Conservation (phyloP, 2,329 filamentous ascomycete genomes). For the Fusarium sp. region DNA sequence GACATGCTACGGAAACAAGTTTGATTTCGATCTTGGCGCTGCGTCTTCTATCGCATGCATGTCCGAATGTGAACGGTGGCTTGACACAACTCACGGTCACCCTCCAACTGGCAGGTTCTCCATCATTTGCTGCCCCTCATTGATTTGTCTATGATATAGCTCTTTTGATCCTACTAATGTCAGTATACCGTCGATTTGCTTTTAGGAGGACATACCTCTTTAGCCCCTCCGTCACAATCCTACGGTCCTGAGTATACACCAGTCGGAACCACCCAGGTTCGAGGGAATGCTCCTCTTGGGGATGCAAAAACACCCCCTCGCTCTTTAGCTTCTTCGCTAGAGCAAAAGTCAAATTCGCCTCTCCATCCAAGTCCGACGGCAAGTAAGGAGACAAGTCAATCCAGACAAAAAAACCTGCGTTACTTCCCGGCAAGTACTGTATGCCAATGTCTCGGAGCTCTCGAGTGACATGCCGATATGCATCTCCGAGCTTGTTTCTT, state of each 20-base stretch:
- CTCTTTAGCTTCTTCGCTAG: conserved; percentile 62
- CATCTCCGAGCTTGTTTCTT: conserved; percentile 56
- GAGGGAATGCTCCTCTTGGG: conserved; percentile 62
- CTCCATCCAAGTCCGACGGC: conserved; percentile 46
- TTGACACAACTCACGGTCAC: neutral
- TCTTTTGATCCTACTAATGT: conserved; percentile 31
- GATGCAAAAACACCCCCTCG: conserved; percentile 66
- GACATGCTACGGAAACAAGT: conserved; percentile 19
- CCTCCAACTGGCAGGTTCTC: neutral
- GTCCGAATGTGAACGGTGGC: neutral
- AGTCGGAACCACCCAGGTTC: conserved; percentile 68
- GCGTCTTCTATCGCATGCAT: neutral
- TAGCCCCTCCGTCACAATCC: conserved; percentile 56
- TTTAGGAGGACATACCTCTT: conserved; percentile 47
- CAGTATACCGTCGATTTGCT: neutral
- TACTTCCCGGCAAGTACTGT: conserved; percentile 61
- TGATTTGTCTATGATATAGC: conserved; percentile 21
- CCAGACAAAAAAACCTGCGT: conserved; percentile 73
- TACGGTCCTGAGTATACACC: conserved; percentile 63
- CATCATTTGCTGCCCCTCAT: conserved; percentile 13
- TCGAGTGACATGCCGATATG: conserved; percentile 57
- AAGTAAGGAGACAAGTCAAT: conserved; percentile 65
- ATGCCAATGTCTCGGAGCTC: conserved; percentile 60
- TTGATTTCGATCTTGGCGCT: conserved; percentile 35
- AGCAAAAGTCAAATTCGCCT: conserved; percentile 59